Percentiles rank a stretch among this genome's conserved stretches.
These are phyloP conservation scores for Hyparrhenia diplandra DNA, from an alignment of 176 grass and related monocot genomes.

Conservation along the genomic window DNA sequence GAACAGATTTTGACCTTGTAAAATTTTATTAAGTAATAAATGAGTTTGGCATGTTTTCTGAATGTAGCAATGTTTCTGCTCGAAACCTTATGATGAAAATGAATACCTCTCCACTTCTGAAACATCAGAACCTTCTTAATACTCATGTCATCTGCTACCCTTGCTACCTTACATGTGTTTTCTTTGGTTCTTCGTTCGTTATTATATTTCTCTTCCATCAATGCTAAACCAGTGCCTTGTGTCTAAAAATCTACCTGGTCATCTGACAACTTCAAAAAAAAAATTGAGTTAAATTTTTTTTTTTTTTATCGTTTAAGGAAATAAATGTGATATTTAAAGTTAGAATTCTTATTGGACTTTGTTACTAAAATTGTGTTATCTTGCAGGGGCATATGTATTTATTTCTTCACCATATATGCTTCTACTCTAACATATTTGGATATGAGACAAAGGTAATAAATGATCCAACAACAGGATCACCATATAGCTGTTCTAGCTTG, in stretches of 20 bases:
- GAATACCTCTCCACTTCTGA: neutral
- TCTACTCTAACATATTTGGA: constrained; percentile 98
- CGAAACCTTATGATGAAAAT: neutral
- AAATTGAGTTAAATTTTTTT: too few relatives aligned
- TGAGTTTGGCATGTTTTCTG: neutral
- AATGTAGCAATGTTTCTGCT: neutral
- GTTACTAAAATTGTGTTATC: constrained; percentile 26
- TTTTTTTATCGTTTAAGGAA: neutral
- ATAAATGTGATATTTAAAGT: constrained; percentile 18
- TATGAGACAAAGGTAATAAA: constrained; percentile 89
- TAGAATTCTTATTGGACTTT: constrained; percentile 5
- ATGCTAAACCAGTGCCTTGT: neutral
- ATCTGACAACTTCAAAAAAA: neutral
- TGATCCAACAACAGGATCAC: neutral
- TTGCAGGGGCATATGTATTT: constrained; percentile 98
- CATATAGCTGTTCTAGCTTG: constrained; percentile 3
- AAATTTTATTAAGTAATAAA: neutral
- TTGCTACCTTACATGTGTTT: neutral
- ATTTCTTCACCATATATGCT: constrained; percentile 90
- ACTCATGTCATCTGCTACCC: neutral
- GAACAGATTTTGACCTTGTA: neutral
- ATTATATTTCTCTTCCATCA: neutral
- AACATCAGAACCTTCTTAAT: neutral
- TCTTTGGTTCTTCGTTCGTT: constrained; percentile 15
- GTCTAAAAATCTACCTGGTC: neutral